A percentile compares a stretch with the other conserved stretches of the same genome.
These are phyloP conservation scores for Dactylellina haptotyla DNA, from an alignment of 2,329 filamentous ascomycete species.

Conservation along the genomic window DNA sequence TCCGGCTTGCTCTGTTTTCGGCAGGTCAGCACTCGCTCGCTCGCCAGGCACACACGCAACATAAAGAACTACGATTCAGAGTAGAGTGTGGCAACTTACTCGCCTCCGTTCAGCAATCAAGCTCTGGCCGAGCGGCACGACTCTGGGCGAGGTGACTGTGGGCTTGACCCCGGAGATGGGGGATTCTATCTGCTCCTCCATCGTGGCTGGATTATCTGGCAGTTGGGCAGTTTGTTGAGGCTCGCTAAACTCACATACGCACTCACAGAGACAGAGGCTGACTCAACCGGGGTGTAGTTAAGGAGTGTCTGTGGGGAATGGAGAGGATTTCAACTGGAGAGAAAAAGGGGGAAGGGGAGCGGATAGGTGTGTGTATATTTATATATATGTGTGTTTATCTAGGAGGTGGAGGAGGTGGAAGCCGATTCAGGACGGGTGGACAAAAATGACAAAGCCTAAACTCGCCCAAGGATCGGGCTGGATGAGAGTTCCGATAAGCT, in stretches of 20 bases:
- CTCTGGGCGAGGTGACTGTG: slow-evolving; percentile 29
- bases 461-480: too few species aligned
- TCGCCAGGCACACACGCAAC: background rate
- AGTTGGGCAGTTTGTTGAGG: background rate
- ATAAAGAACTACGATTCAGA: background rate
- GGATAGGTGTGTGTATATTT: too few species aligned
- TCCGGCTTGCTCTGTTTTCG: slow-evolving; percentile 44
- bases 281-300: too few species aligned
- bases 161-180: slow-evolving; percentile 52
- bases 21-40: background rate
- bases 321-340: background rate
- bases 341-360: background rate
- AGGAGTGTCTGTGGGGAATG: too few species aligned
- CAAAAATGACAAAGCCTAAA: too few species aligned
- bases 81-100: slow-evolving; percentile 15
- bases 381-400: too few species aligned
- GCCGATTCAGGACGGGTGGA: too few species aligned
- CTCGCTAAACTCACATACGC: slow-evolving; percentile 1
- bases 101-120: slow-evolving; percentile 46
- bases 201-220: background rate
- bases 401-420: too few species aligned
- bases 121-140: slow-evolving; percentile 37
- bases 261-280: background rate
- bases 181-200: slow-evolving; percentile 47
- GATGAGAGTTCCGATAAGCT: too few species aligned